Evolutionary conservation across 2,329 filamentous ascomycete genomes (phyloP).

Genomic region (Fusarium papillatum): DNA sequence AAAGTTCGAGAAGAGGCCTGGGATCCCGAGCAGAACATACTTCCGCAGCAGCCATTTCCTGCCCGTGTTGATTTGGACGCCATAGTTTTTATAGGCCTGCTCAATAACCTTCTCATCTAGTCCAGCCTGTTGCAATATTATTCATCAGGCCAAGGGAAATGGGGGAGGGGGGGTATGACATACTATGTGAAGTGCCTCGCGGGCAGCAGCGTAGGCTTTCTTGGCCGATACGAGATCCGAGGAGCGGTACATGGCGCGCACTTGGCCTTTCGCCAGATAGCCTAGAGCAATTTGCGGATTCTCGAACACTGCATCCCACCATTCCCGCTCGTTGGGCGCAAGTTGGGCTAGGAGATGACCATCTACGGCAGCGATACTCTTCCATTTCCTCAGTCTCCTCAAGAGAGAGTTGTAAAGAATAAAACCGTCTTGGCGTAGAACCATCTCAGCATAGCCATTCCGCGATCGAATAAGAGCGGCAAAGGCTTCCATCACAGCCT

Average conservation of each 20-base stretch:
- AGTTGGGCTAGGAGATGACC: not conserved
- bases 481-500: not conserved
- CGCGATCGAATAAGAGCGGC: not conserved
- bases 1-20: not conserved
- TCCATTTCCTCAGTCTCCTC: not conserved
- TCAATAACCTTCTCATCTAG: not conserved
- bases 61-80: not conserved
- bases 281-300: not conserved
- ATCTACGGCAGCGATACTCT: not conserved
- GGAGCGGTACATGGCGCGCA: not conserved
- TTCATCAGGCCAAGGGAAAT: not conserved
- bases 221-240: not conserved
- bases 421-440: not conserved
- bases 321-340: not conserved
- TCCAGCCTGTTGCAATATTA: not conserved
- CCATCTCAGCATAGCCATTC: not conserved
- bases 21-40: not conserved
- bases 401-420: not conserved
- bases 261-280: not conserved
- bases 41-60: not conserved
- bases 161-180: not conserved
- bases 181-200: not conserved
- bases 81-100: not conserved
- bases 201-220: not conserved
- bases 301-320: not conserved